Evolutionary conservation across 805 yeast genomes (phyloP).

Genomic region (Nakazawaea ishiwadae): DNA sequence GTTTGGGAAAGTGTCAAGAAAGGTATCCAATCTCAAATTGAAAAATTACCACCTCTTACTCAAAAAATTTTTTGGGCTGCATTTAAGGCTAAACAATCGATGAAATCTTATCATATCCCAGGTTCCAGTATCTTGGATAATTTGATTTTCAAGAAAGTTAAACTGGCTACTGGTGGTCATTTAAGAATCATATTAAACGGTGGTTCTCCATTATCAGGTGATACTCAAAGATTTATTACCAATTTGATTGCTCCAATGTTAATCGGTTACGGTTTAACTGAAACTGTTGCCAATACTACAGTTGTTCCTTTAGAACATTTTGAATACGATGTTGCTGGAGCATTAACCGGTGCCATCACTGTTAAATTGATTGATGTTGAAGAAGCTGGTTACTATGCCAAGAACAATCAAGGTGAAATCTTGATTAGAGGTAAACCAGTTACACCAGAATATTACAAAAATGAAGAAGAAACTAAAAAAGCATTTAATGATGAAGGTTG

Average conservation of each 20-base stretch:
- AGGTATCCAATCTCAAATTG: conserved; percentile 78
- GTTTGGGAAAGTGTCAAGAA: conserved; percentile 96
- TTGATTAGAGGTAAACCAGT: conserved; percentile 74
- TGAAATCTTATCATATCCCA: conserved; percentile 67
- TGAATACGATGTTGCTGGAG: conserved; percentile 78
- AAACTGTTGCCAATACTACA: conserved; percentile 86
- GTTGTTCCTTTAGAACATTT: conserved; percentile 61
- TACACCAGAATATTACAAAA: conserved; percentile 73
- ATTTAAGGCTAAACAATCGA: conserved; percentile 62
- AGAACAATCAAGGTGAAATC: conserved; percentile 90
- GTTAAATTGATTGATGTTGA: conserved; percentile 86
- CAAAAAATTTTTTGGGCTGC: conserved; percentile 91
- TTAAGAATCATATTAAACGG: conserved; percentile 76
- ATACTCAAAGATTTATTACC: conserved; percentile 77
- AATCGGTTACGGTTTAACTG: conserved; percentile 95
- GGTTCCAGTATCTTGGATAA: conserved; percentile 66
- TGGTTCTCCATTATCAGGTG: conserved; percentile 82
- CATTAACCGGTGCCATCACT: conserved; percentile 76
- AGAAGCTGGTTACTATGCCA: conserved; percentile 88
- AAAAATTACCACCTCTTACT: conserved; percentile 54
- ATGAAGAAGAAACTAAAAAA: conserved; percentile 71
- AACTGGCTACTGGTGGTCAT: conserved; percentile 92
- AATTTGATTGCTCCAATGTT: conserved; percentile 80
- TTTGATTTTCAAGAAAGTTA: conserved; percentile 79
- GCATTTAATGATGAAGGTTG: conserved; percentile 78